phyloP scores from a whole-genome alignment of 192 early-diverging fungal species.

The Backusella sp. region DNA sequence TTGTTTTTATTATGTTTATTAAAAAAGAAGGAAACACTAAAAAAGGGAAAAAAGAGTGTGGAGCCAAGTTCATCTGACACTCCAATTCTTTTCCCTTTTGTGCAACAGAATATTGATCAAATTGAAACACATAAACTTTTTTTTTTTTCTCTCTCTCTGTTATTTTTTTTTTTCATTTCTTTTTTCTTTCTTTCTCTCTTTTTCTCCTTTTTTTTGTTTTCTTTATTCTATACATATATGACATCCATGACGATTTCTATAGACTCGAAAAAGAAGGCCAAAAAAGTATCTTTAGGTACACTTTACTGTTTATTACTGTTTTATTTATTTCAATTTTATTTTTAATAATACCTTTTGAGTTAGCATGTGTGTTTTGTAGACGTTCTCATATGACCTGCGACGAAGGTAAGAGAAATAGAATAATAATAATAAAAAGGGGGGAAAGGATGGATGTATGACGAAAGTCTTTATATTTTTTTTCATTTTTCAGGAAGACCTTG shows the following conservation, averaged over 20 bases:
- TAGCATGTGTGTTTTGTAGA: slow-evolving; percentile 94
- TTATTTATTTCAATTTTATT: neutral
- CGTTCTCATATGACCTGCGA: slow-evolving; percentile 97
- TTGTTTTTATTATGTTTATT: neutral
- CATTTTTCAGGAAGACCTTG: slow-evolving; percentile 64
- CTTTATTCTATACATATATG: neutral
- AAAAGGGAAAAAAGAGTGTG: neutral
- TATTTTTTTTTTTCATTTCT: neutral
- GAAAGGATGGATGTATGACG: neutral
- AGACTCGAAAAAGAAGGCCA: neutral
- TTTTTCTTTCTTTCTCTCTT: neutral
- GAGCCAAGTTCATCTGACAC: neutral
- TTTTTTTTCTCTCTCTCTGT: neutral
- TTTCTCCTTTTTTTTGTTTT: neutral
- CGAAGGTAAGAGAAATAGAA: slow-evolving; percentile 46
- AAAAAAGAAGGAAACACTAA: neutral
- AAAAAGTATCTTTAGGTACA: slow-evolving; percentile 13
- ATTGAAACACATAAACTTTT: slow-evolving; percentile 5
- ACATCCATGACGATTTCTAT: neutral
- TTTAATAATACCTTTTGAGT: neutral
- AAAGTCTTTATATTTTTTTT: neutral
- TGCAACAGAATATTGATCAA: neutral
- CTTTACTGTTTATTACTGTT: neutral
- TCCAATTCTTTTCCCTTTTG: neutral
- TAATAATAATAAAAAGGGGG: no score